Conservation (phyloP, 768 basidiomycete species). For the Psilocybe subaeruginosa region DNA sequence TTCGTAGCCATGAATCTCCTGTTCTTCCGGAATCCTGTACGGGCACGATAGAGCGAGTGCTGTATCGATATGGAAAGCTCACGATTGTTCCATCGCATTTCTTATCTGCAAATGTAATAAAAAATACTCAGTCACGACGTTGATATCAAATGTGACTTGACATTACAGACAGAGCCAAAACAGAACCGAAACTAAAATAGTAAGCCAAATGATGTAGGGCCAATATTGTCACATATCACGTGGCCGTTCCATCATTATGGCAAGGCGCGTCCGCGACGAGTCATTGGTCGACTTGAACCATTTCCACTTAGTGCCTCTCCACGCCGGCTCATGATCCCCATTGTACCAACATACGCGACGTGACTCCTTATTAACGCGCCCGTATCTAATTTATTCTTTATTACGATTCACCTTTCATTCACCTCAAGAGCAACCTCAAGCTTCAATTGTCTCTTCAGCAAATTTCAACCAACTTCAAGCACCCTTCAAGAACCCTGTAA, state of each 20-base stretch:
- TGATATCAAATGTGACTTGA: not conserved
- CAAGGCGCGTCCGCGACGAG: too few relatives aligned
- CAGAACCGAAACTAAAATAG: not conserved
- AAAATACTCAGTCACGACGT: conserved; percentile 7
- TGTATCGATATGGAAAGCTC: conserved; percentile 28
- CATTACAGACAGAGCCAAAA: not conserved
- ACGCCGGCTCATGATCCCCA: not conserved
- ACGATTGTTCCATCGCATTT: conserved; percentile 26
- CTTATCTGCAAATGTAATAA: conserved; percentile 18
- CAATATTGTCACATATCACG: not conserved
- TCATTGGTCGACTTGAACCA: not conserved
- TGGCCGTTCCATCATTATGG: not conserved
- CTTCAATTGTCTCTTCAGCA: not conserved
- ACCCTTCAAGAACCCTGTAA: not conserved
- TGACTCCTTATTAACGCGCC: not conserved
- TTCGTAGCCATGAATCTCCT: conserved; percentile 57
- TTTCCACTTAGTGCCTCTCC: not conserved
- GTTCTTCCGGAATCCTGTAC: conserved; percentile 1
- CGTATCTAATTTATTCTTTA: not conserved
- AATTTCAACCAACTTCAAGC: not conserved
- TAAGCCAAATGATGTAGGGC: not conserved
- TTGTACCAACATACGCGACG: not conserved
- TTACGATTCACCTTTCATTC: not conserved
- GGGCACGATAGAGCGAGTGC: conserved; percentile 20
- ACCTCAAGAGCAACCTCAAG: not conserved